Conservation (phyloP, 2,329 filamentous ascomycete genomes). For the Graphilbum ipis-grandicollis region DNA sequence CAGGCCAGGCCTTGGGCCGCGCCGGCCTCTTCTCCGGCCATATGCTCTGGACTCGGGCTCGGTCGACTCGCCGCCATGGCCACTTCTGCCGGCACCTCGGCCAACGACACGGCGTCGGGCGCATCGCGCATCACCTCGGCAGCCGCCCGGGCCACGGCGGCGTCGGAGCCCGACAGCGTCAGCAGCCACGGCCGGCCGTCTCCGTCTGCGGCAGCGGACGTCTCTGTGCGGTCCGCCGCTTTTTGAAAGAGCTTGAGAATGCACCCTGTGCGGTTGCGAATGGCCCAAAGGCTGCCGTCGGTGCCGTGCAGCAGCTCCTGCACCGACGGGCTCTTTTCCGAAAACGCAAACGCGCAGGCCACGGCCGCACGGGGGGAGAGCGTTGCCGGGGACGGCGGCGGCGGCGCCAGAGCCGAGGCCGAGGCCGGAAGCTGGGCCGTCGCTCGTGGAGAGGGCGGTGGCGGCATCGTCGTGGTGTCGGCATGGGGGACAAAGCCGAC, state of each 20-base stretch:
- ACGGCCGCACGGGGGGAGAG: constrained; percentile 10
- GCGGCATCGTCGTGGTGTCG: neutral
- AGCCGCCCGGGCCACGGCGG: constrained; percentile 4
- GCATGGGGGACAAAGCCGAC: neutral
- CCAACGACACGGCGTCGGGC: constrained; percentile 3
- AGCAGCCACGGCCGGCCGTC: constrained; percentile 8
- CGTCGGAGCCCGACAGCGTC: constrained; percentile 11
- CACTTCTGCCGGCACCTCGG: neutral
- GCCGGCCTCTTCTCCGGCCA: too few relatives aligned
- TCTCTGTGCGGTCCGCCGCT: neutral
- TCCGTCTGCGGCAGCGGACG: neutral
- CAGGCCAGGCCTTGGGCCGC: neutral
- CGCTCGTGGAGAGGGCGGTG: neutral
- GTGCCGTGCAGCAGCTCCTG: constrained; percentile 8
- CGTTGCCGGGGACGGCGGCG: neutral
- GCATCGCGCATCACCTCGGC: constrained; percentile 6
- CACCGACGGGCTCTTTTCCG: constrained; percentile 6
- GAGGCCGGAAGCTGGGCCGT: neutral
- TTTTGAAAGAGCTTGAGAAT: constrained; percentile 10
- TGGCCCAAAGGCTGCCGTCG: constrained; percentile 12
- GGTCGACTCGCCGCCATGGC: neutral
- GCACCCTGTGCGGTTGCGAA: constrained; percentile 12
- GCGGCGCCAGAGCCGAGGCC: neutral
- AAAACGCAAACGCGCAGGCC: constrained; percentile 11
- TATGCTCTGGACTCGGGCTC: neutral